phyloP scores from a whole-genome alignment of 2,329 filamentous ascomycete species.

The Botrytis hyacinthi region DNA sequence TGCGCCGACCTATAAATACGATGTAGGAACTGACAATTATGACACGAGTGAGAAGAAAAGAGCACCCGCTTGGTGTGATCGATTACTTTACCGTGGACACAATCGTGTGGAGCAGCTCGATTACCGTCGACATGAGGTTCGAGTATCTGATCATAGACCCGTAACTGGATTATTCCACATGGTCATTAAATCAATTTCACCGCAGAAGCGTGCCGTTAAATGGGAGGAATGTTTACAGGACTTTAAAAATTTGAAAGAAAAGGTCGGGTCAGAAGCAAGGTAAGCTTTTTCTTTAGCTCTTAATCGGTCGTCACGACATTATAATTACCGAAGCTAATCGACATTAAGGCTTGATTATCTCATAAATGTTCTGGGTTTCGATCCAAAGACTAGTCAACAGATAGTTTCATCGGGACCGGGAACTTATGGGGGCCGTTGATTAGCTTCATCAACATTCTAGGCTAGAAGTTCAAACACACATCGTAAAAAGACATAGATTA shows the following conservation, averaged over 20 bases:
- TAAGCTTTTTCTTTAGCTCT: constrained; percentile 49
- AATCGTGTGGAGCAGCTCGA: constrained; percentile 83
- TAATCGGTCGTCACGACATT: constrained; percentile 8
- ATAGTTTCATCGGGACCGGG: constrained; percentile 26
- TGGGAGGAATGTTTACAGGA: constrained; percentile 73
- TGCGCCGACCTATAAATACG: constrained; percentile 97
- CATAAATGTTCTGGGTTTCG: constrained; percentile 56
- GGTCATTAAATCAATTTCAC: constrained; percentile 77
- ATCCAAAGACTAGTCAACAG: constrained; percentile 30
- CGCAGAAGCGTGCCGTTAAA: constrained; percentile 59
- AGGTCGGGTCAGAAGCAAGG: constrained; percentile 72
- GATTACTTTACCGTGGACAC: constrained; percentile 78
- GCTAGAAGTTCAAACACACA: background rate
- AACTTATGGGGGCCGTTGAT: constrained; percentile 27
- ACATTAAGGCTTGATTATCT: constrained; percentile 59
- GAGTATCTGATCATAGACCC: constrained; percentile 87
- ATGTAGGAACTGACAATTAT: constrained; percentile 91
- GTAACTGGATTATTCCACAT: constrained; percentile 84
- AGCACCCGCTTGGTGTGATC: constrained; percentile 94
- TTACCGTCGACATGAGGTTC: constrained; percentile 84
- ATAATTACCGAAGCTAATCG: constrained; percentile 20
- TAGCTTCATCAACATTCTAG: background rate
- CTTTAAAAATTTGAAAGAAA: constrained; percentile 69
- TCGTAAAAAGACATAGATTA: constrained; percentile 1
- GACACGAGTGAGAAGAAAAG: constrained; percentile 94